Base-by-base conservation (phyloP, 495 filamentous ascomycete species). In the Penicillium psychrofluorescens region DNA sequence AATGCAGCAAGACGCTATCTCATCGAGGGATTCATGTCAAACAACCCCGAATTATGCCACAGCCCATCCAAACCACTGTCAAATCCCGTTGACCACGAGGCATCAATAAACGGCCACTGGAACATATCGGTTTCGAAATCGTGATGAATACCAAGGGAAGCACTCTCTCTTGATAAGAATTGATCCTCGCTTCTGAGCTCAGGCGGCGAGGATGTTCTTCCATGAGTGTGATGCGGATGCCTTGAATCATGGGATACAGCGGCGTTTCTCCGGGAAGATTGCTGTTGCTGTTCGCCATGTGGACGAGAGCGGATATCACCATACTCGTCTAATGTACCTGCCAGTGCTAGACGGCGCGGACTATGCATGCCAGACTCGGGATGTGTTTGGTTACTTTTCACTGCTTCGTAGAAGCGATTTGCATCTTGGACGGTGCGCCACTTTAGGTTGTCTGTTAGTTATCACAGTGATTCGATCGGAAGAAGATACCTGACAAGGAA, bases 31-130 rank as follows among this genome's bases (percentile, higher is more conserved):
- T 55, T 58, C 1, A 46, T 38, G 39, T 61, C 57, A 40, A 61
- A 61, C 7, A 61, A 37, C 8, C 57, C 57, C 5, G 57, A 61
- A 39, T 61, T 45, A 36, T 48, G 53, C 57, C 57, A 61, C 11
- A 61, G 45, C 34, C 57, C 58, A 40, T 70, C 67, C 33, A 63
- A 55, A 1, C 68, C 64, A 10, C 55, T 55, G 45, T 66, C 64
- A 46, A 71, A 67, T 2, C 64, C 64, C 15, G 56, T 49, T 8
- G 67, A 63, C 68, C 66, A 71, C 7, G 62, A 64, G 13, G 59
- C 66, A 41, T 70, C 64, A 29, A 70, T 63, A 37, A 71, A 71
- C 1, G 66, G 68, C 68, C 68, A 71, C 42, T 71, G 63, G 41
- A 69, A 55, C 61, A 71, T 67, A 29, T 71, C 67, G 0, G 61